Evolutionary conservation across 2,329 filamentous ascomycete genomes (phyloP).

Genomic region (Pseudovirgaria hyperparasitica): DNA sequence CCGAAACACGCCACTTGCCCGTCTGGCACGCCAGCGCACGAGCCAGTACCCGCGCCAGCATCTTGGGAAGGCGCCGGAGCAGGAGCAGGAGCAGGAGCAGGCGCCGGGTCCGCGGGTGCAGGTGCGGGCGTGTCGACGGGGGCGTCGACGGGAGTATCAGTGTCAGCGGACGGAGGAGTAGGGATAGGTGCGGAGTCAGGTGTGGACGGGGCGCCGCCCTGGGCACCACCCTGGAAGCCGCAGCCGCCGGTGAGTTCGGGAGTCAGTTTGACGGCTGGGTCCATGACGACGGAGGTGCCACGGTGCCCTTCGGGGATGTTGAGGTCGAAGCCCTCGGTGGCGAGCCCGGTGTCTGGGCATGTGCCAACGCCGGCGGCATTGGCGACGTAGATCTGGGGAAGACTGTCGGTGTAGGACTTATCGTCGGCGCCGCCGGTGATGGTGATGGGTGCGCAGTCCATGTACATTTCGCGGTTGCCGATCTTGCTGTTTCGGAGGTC

Average conservation of each 20-base stretch:
- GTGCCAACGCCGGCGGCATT: too few species aligned
- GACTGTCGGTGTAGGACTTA: constrained; percentile 41
- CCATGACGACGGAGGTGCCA: constrained; percentile 26
- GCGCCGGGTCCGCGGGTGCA: constrained; percentile 1
- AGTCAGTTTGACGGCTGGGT: constrained; percentile 16
- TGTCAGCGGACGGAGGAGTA: constrained; percentile 2
- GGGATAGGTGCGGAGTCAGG: constrained; percentile 4
- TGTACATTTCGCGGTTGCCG: constrained; percentile 95
- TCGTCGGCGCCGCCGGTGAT: constrained; percentile 42
- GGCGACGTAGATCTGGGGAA: constrained; percentile 65
- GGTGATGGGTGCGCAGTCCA: constrained; percentile 75
- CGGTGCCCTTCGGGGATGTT: constrained; percentile 53
- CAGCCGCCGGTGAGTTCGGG: constrained; percentile 18
- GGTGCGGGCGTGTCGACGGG: constrained; percentile 7
- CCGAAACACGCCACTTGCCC: constrained; percentile 33
- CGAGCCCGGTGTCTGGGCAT: constrained; percentile 35
- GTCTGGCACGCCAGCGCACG: too few species aligned
- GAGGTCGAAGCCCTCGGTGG: constrained; percentile 42
- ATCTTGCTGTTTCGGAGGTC: too few species aligned
- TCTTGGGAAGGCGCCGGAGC: neutral
- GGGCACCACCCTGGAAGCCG: constrained; percentile 8
- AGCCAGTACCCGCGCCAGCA: too few species aligned
- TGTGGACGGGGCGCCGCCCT: constrained; percentile 3
- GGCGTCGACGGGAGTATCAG: constrained; percentile 2
- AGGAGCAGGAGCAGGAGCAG: constrained; percentile 1